A percentile compares a stretch with the other conserved stretches of the same genome.
phyloP scores from a whole-genome alignment of 202 grass and related monocot species.

The Schoenoplectus tabernaemontani region DNA sequence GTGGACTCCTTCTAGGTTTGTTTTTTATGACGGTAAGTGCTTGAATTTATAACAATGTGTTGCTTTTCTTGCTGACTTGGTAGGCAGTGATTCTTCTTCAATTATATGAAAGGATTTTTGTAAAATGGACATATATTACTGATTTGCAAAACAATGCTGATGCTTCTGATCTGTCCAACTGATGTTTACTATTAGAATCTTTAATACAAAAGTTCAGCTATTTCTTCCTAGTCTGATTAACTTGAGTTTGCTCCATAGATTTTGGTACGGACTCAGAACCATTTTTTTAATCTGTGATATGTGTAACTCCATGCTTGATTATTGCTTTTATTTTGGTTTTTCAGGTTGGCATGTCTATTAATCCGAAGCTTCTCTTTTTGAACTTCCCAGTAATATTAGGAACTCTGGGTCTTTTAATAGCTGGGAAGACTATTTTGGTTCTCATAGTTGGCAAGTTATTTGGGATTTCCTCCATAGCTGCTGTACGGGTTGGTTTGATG shows the following conservation, averaged over 20 bases:
- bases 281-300: background rate
- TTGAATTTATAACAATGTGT: constrained; percentile 9
- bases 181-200: background rate
- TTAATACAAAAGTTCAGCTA: background rate
- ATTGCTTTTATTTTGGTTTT: constrained; percentile 21
- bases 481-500: constrained; percentile 78
- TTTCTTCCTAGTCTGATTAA: background rate
- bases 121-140: background rate
- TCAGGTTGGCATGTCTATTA: constrained; percentile 99
- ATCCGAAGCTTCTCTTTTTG: constrained; percentile 76
- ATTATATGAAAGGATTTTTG: background rate
- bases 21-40: constrained; percentile 98
- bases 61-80: constrained; percentile 10
- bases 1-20: constrained; percentile 89
- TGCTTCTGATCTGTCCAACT: constrained; percentile 8
- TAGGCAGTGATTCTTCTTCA: background rate
- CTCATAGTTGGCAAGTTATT: constrained; percentile 79
- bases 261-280: background rate
- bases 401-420: constrained; percentile 58
- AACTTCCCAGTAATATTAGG: constrained; percentile 74
- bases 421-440: constrained; percentile 83
- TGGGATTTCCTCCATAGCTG: constrained; percentile 86
- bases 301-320: background rate
- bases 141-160: background rate
- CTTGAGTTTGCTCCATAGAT: background rate